Evolutionary conservation across 768 basidiomycete genomes (phyloP).

Genomic region (Suillus paluster): DNA sequence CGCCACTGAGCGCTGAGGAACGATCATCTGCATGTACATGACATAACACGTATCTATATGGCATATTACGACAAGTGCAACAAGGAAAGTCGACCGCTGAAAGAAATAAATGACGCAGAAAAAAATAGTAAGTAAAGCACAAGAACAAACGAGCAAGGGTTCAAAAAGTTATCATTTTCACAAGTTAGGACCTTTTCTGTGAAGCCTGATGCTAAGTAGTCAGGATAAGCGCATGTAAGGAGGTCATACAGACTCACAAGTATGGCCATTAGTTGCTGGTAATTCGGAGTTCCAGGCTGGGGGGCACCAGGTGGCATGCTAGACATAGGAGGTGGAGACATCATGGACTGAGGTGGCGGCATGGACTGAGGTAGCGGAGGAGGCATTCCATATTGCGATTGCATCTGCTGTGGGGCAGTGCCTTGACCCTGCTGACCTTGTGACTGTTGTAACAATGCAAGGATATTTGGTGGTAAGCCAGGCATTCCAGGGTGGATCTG

Average conservation of each 20-base stretch:
- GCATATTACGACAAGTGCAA: slow-evolving; percentile 6
- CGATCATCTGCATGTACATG: slow-evolving; percentile 3
- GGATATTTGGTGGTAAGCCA: slow-evolving; percentile 66
- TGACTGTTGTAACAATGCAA: slow-evolving; percentile 66
- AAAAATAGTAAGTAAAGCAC: not conserved
- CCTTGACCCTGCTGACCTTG: slow-evolving; percentile 42
- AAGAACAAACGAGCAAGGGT: slow-evolving; percentile 5
- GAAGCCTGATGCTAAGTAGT: slow-evolving; percentile 18
- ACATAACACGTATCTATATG: slow-evolving; percentile 8
- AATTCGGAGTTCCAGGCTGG: slow-evolving; percentile 48
- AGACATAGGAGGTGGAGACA: slow-evolving; percentile 49
- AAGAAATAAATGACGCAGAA: slow-evolving; percentile 7
- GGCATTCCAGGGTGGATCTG: slow-evolving; percentile 41
- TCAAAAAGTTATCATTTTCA: not conserved
- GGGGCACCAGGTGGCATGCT: slow-evolving; percentile 44
- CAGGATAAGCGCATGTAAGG: not conserved
- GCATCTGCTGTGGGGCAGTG: slow-evolving; percentile 13
- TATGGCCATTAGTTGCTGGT: slow-evolving; percentile 73
- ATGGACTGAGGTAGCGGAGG: slow-evolving; percentile 44
- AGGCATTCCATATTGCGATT: slow-evolving; percentile 43
- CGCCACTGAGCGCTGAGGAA: not conserved
- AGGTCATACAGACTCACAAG: slow-evolving; percentile 48
- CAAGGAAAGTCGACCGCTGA: slow-evolving; percentile 1
- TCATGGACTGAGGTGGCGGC: slow-evolving; percentile 48
- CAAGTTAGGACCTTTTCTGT: slow-evolving; percentile 31